Evolutionary conservation across 306 rosid species (phyloP), one percentile per base, ranked within the genome.

Genomic region (Fragaria iinumae): DNA sequence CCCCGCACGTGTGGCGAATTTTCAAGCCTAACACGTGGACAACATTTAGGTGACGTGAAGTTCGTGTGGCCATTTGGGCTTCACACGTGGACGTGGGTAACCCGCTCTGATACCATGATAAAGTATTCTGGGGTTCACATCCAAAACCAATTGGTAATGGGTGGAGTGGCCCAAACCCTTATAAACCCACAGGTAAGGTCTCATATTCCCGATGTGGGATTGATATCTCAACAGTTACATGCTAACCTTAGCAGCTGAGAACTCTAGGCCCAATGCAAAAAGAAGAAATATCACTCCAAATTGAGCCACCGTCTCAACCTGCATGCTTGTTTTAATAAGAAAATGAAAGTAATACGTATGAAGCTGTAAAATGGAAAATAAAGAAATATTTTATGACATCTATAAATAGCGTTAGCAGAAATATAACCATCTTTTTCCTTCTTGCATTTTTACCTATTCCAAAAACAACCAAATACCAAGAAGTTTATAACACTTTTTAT

Each of bases 241-340:
- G 53, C 74, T 71, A 76, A 95, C 99, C 91, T 95, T 95, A 75
- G 96, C 64, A 43, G 97, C 78, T 68, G 97, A 95, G 71, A 95
- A 95, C 76, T 95, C 99, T 83, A 95, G 77, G 73, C 97, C 99
- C 84, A 95, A 74, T 50, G 97, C 99, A 87, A 95, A 92, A 79
- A 92, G 97, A 87, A 95, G 89, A 84, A 95, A 95, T 72, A 95
- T 91, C 43, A 95, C 99, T 79, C 99, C 99, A 89, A 95, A 95
- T 85, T 95, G 99, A 86, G 99, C 99, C 76, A 95, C 96, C 17
- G 99, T 95, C 85, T 95, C 99, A 71, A 95, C 99, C 99, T 95
- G 82, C 87, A 80, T 64, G 60, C 48, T 67, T 44, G 52, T 44
- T 16, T 41, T 66, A 18, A 32, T 47, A 57, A 67, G 38, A 72